These are phyloP conservation scores for Bremia lactucae DNA, from an alignment of 352 stramenopile genomes.

Conservation along the genomic window DNA sequence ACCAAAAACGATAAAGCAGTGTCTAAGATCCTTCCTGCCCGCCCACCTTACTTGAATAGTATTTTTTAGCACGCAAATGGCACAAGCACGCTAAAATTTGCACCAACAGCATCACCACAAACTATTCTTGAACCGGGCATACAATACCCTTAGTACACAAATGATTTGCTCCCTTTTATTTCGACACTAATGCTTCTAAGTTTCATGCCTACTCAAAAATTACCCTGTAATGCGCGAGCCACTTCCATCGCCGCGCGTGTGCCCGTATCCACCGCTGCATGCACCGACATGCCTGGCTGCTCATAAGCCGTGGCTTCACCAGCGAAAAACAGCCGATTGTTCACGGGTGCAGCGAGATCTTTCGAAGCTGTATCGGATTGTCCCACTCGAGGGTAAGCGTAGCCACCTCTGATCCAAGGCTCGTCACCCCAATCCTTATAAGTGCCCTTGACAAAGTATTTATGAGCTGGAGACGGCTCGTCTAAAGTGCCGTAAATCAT, in stretches of 20 bases:
- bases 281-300: constrained; percentile 73
- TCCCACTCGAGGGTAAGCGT: constrained; percentile 65
- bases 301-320: constrained; percentile 74
- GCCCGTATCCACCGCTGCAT: constrained; percentile 72
- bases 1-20: no score
- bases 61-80: no score
- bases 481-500: constrained; percentile 59
- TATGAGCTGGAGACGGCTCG: constrained; percentile 37
- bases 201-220: background rate
- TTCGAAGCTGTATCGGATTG: constrained; percentile 47
- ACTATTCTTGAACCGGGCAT: no score
- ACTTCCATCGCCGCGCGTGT: constrained; percentile 54
- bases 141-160: no score
- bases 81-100: no score
- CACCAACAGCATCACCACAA: no score
- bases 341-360: constrained; percentile 48
- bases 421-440: constrained; percentile 76
- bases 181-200: background rate
- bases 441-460: constrained; percentile 57
- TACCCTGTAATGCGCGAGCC: constrained; percentile 24
- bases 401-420: constrained; percentile 55
- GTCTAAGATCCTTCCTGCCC: no score
- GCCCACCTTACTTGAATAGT: no score
- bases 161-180: no score
- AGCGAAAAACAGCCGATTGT: constrained; percentile 68